These are phyloP conservation scores for Ensete ventricosum DNA, from an alignment of 176 grass and related monocot species.

Conservation along the genomic window DNA sequence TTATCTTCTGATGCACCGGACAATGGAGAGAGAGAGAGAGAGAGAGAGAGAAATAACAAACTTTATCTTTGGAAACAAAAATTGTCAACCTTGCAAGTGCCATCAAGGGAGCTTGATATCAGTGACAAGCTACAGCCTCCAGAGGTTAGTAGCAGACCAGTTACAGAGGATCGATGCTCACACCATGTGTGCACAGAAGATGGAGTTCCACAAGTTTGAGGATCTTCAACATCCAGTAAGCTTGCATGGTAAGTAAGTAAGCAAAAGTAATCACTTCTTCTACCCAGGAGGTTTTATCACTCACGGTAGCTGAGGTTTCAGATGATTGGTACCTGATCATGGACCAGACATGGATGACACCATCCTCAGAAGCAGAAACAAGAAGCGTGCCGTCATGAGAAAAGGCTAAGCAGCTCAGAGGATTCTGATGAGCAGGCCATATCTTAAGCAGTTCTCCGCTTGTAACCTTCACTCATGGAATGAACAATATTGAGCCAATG, in stretches of 20 bases:
- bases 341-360: slow-evolving; percentile 22
- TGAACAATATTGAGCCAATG: neutral
- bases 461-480: slow-evolving; percentile 5
- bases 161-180: slow-evolving; percentile 22
- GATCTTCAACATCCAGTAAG: neutral
- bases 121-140: slow-evolving; percentile 1
- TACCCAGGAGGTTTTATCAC: too few relatives aligned
- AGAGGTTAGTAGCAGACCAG: slow-evolving; percentile 16
- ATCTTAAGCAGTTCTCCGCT: slow-evolving; percentile 22
- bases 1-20: too few relatives aligned
- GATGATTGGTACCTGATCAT: slow-evolving; percentile 17
- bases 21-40: too few relatives aligned
- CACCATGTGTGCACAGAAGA: slow-evolving; percentile 6
- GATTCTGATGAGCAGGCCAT: slow-evolving; percentile 25
- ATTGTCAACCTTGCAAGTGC: slow-evolving; percentile 27
- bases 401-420: slow-evolving; percentile 25
- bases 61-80: too few relatives aligned
- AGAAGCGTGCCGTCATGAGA: slow-evolving; percentile 29
- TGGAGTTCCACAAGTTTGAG: slow-evolving; percentile 2
- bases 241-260: neutral
- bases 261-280: too few relatives aligned
- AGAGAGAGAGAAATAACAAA: too few relatives aligned
- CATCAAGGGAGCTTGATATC: slow-evolving; percentile 35
- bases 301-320: too few relatives aligned
- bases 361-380: slow-evolving; percentile 26